A percentile compares a stretch with the other conserved stretches of the same genome.
Evolutionary conservation across 75 land plant species (phyloP).

Genomic region (Cryptomeria japonica): DNA sequence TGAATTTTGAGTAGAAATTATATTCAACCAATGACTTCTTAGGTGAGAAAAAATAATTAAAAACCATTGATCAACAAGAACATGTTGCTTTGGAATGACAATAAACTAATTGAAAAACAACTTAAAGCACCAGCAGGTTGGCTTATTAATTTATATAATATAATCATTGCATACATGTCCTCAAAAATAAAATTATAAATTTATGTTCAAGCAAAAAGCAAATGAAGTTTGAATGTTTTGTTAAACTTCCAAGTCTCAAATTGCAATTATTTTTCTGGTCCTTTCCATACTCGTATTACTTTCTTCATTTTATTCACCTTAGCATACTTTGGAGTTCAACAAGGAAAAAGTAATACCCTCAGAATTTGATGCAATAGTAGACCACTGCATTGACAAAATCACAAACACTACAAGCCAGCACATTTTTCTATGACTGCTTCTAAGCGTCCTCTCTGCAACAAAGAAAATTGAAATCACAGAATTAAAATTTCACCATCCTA

Average conservation of each 20-base stretch:
- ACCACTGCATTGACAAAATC: background rate
- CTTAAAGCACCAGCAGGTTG: background rate
- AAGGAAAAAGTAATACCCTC: conserved; percentile 4
- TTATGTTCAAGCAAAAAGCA: background rate
- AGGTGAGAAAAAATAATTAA: background rate
- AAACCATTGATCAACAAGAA: background rate
- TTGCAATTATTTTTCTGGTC: background rate
- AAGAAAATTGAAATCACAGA: background rate
- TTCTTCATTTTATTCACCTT: background rate
- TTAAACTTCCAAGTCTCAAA: background rate
- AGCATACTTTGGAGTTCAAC: background rate
- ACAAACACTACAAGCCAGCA: background rate
- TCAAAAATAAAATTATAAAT: background rate
- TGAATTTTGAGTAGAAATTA: background rate
- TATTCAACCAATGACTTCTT: background rate
- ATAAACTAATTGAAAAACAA: background rate
- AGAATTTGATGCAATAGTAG: conserved; percentile 3
- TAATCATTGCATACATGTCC: background rate
- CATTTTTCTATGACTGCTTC: background rate
- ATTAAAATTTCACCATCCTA: background rate
- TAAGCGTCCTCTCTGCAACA: conserved; percentile 1
- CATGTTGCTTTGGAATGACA: background rate
- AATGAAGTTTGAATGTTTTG: background rate
- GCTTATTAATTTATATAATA: background rate
- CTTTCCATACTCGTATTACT: background rate